Evolutionary conservation across 2,329 filamentous ascomycete species (phyloP).

Genomic region (Exophiala sp.): DNA sequence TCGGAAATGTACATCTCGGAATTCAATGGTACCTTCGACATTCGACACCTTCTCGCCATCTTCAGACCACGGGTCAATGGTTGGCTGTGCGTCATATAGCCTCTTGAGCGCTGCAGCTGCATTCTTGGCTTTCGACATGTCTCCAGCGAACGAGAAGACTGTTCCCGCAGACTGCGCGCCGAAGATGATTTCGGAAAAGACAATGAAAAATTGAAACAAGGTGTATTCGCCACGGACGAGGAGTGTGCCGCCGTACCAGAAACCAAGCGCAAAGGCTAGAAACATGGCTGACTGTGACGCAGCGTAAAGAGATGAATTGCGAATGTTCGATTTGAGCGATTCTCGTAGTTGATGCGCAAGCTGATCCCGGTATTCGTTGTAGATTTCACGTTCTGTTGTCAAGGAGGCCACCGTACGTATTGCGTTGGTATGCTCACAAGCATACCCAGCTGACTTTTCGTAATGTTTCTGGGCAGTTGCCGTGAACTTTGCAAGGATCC

Average conservation of each 20-base stretch:
- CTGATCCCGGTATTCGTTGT: conserved; percentile 64
- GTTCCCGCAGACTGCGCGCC: conserved; percentile 87
- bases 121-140: conserved; percentile 89
- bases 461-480: conserved; percentile 76
- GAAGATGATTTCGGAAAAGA: conserved; percentile 84
- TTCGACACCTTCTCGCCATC: conserved; percentile 61
- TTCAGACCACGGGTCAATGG: conserved; percentile 75
- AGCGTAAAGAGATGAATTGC: conserved; percentile 76
- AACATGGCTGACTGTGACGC: conserved; percentile 80
- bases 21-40: conserved; percentile 77
- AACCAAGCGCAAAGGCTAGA: conserved; percentile 78
- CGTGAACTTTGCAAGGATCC: conserved; percentile 75
- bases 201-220: conserved; percentile 87
- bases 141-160: conserved; percentile 83
- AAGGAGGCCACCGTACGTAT: conserved; percentile 92
- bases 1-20: conserved; percentile 88
- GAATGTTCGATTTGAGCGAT: conserved; percentile 70
- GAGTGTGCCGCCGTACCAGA: conserved; percentile 85
- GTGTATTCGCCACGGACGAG: conserved; percentile 68
- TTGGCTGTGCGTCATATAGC: conserved; percentile 77
- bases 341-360: conserved; percentile 64
- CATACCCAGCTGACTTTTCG: conserved; percentile 75
- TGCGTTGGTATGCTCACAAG: conserved; percentile 88
- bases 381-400: conserved; percentile 80
- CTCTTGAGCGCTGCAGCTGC: conserved; percentile 76